A percentile compares a stretch with the other conserved stretches of the same genome.
phyloP scores from a whole-genome alignment of 164 flowering plant species.

The Piper betle region DNA sequence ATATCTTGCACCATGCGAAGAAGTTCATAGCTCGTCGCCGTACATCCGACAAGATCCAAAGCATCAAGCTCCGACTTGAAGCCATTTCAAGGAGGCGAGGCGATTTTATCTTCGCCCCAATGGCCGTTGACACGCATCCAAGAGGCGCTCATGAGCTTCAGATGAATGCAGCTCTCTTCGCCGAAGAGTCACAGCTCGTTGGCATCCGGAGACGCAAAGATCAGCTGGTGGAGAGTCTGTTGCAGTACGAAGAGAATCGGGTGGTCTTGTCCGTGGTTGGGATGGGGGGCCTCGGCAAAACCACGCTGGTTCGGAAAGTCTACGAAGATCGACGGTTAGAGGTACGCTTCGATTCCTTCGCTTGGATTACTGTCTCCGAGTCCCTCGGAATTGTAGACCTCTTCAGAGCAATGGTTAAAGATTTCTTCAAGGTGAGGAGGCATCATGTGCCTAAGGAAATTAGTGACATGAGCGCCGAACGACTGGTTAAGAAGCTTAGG shows the following conservation, averaged over 20 bases:
- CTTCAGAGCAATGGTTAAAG: constrained; percentile 3
- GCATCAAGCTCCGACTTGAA: constrained; percentile 19
- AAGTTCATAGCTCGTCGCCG: constrained; percentile 10
- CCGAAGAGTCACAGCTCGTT: constrained; percentile 29
- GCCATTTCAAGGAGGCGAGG: constrained; percentile 1
- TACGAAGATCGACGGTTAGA: constrained; percentile 4
- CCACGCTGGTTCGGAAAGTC: constrained; percentile 2
- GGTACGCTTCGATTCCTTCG: background rate
- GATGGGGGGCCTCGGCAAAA: constrained; percentile 15
- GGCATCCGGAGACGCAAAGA: constrained; percentile 27
- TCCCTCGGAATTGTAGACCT: no score
- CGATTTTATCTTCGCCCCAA: background rate
- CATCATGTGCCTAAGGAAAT: background rate
- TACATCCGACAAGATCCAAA: constrained; percentile 18
- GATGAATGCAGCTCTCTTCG: constrained; percentile 14
- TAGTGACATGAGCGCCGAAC: constrained; percentile 18
- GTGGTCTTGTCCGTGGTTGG: constrained; percentile 4
- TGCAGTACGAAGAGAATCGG: background rate
- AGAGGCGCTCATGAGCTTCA: background rate
- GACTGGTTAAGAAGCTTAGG: constrained; percentile 11
- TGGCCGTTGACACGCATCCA: constrained; percentile 1
- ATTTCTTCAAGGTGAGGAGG: background rate
- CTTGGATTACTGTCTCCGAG: no score
- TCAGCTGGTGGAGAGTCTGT: constrained; percentile 26
- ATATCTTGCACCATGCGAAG: constrained; percentile 7